These are phyloP conservation scores for Mallotus japonicus DNA, from an alignment of 441 rosid genomes.

Conservation along the genomic window DNA sequence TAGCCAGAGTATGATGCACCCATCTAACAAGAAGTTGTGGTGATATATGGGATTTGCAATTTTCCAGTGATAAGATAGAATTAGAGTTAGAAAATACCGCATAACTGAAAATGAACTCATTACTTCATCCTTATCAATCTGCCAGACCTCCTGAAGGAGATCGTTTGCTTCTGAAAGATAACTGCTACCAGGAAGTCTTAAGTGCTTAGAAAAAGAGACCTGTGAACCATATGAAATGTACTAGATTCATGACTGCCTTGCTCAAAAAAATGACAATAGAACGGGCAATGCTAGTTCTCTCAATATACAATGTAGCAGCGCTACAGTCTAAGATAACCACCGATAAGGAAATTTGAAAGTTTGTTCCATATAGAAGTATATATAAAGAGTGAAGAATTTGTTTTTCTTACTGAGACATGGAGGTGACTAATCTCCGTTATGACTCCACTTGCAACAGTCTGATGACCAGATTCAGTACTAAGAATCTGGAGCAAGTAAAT, in stretches of 20 bases:
- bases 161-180: conserved; percentile 45
- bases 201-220: conserved; percentile 82
- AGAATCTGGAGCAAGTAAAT: conserved; percentile 54
- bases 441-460: conserved; percentile 68
- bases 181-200: conserved; percentile 68
- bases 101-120: conserved; percentile 77
- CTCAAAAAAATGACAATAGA: conserved; percentile 19
- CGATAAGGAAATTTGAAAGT: conserved; percentile 7
- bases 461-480: conserved; percentile 56
- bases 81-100: conserved; percentile 51
- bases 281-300: conserved; percentile 2
- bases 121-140: conserved; percentile 76
- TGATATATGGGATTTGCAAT: conserved; percentile 13
- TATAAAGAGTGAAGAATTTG: conserved; percentile 16
- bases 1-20: conserved; percentile 9
- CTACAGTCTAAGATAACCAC: conserved; percentile 10
- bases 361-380: neutral
- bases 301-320: conserved; percentile 5
- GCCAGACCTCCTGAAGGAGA: conserved; percentile 69
- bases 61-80: conserved; percentile 12
- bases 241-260: conserved; percentile 21
- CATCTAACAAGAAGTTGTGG: conserved; percentile 6
- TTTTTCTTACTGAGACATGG: conserved; percentile 78
- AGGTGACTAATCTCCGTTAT: conserved; percentile 61
- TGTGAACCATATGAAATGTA: conserved; percentile 33